Evolutionary conservation across 1,284 basidiomycete genomes (phyloP).

Genomic region (Erythrobasidium hasegawianum): DNA sequence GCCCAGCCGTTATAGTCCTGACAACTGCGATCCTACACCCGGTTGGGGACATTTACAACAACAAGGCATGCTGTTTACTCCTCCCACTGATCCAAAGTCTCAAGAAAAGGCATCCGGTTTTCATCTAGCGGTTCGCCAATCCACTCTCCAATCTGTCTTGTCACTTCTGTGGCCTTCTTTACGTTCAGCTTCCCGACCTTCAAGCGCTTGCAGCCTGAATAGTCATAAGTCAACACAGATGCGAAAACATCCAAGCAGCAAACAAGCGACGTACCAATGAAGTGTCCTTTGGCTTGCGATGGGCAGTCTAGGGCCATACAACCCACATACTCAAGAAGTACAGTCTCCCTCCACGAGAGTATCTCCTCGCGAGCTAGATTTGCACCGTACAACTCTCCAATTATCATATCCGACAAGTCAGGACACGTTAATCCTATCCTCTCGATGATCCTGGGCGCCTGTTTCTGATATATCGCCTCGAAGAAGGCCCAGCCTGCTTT

Average conservation of each 20-base stretch:
- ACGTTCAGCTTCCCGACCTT: slow-evolving; percentile 15
- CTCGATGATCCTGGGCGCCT: slow-evolving; percentile 28
- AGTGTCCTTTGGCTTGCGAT: slow-evolving; percentile 31
- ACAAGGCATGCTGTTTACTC: too few relatives aligned
- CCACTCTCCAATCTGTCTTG: slow-evolving; percentile 23
- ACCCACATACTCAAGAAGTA: slow-evolving; percentile 24
- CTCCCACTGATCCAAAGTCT: slow-evolving; percentile 11
- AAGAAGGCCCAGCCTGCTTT: slow-evolving; percentile 31
- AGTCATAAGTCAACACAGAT: too few relatives aligned
- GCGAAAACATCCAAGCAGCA: too few relatives aligned
- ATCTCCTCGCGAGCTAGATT: slow-evolving; percentile 19
- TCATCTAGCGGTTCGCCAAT: slow-evolving; percentile 26
- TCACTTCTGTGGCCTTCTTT: slow-evolving; percentile 15
- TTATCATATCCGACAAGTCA: slow-evolving; percentile 31
- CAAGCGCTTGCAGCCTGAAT: slow-evolving; percentile 29
- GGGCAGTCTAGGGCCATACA: slow-evolving; percentile 12
- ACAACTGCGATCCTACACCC: too few relatives aligned
- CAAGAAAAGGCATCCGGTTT: slow-evolving; percentile 18
- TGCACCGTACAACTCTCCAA: slow-evolving; percentile 17
- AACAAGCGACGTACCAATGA: too few relatives aligned
- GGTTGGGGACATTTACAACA: too few relatives aligned
- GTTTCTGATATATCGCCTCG: slow-evolving; percentile 29
- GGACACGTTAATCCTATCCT: slow-evolving; percentile 25
- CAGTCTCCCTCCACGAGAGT: slow-evolving; percentile 29
- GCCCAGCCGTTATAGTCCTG: too few relatives aligned